phyloP scores from a whole-genome alignment of 257 asterid genomes.

The Solanum sparsipilum region DNA sequence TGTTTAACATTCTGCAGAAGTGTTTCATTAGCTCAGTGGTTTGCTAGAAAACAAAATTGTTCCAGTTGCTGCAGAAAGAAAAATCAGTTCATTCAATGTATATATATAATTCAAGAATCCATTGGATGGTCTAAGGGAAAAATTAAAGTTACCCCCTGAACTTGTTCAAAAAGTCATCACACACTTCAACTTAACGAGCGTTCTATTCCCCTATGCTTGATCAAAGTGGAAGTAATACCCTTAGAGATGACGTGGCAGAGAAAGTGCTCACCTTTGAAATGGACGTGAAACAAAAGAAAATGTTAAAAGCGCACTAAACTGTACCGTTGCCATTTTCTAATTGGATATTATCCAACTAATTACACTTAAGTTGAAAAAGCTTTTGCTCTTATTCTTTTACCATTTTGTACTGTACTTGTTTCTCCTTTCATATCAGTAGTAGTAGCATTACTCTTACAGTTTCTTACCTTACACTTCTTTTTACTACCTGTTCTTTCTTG shows the following conservation, averaged over 20 bases:
- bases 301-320: neutral
- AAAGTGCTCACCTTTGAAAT: neutral
- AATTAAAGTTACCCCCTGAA: neutral
- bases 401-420: neutral
- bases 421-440: neutral
- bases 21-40: too few species aligned
- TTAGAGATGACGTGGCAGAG: neutral
- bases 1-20: neutral
- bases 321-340: neutral
- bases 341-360: neutral
- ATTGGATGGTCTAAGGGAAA: neutral
- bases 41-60: neutral
- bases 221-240: neutral
- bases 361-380: neutral
- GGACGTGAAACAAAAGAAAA: neutral
- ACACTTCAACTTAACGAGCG: neutral
- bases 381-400: neutral
- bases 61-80: neutral
- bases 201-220: neutral
- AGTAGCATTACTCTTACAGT: neutral
- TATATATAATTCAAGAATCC: neutral
- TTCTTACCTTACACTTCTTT: neutral
- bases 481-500: neutral
- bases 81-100: neutral
- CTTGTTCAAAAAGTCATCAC: neutral